A percentile compares a stretch with the other conserved stretches of the same genome.
Evolutionary conservation across 2,329 filamentous ascomycete genomes (phyloP).

Genomic region (Colletotrichum godetiae): DNA sequence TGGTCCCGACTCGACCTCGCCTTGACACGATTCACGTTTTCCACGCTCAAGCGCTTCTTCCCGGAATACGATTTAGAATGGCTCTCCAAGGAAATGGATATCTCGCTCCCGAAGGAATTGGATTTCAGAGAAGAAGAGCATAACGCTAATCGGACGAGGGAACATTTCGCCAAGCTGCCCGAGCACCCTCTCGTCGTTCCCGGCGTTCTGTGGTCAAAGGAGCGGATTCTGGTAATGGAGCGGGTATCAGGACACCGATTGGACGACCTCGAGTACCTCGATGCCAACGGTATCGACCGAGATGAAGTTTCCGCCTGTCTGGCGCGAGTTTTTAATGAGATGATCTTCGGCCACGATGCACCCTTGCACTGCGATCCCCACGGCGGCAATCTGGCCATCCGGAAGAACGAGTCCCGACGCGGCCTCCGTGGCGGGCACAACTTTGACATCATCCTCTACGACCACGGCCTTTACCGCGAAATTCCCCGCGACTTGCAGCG

Average conservation of each 20-base stretch:
- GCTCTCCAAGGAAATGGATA: constrained; percentile 93
- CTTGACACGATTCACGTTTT: constrained; percentile 89
- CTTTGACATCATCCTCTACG: constrained; percentile 96
- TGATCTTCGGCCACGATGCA: constrained; percentile 93
- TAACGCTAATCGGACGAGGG: constrained; percentile 83
- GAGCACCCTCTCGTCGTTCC: constrained; percentile 89
- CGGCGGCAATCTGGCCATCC: constrained; percentile 93
- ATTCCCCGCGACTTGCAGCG: constrained; percentile 83
- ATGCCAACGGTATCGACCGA: constrained; percentile 86
- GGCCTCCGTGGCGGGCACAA: constrained; percentile 69
- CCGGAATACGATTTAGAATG: constrained; percentile 98
- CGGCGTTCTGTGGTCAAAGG: constrained; percentile 87
- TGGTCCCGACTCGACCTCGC: constrained; percentile 91
- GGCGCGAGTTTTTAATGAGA: constrained; percentile 96
- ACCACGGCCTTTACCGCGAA: constrained; percentile 95
- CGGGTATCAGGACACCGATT: constrained; percentile 87
- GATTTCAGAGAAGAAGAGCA: constrained; percentile 88
- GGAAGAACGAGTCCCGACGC: constrained; percentile 73
- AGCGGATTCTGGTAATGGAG: constrained; percentile 95
- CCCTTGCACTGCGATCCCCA: constrained; percentile 97
- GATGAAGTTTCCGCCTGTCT: constrained; percentile 95
- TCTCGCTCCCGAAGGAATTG: constrained; percentile 89
- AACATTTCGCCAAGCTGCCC: constrained; percentile 82
- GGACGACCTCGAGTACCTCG: constrained; percentile 89
- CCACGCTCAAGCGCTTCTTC: constrained; percentile 90